These are phyloP conservation scores for Galerina marginata DNA, from an alignment of 768 basidiomycete genomes.

Conservation along the genomic window DNA sequence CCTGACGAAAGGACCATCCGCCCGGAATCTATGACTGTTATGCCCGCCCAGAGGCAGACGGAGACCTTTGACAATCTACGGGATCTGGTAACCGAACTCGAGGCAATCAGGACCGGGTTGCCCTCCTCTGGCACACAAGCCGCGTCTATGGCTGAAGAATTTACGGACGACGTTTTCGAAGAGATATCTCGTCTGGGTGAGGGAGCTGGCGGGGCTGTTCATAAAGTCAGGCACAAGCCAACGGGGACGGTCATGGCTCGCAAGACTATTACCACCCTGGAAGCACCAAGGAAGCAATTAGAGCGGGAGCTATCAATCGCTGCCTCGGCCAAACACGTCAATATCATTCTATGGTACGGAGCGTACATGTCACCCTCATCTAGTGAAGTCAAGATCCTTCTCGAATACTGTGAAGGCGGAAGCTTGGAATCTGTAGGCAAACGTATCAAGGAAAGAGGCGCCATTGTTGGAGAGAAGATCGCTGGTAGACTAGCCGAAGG, in stretches of 20 bases:
- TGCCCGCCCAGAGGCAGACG: constrained; percentile 30
- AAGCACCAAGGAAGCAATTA: constrained; percentile 91
- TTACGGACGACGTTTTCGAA: constrained; percentile 76
- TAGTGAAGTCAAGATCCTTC: constrained; percentile 93
- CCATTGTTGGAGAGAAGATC: constrained; percentile 84
- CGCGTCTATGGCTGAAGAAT: constrained; percentile 43
- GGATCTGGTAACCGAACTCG: constrained; percentile 42
- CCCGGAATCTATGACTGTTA: constrained; percentile 40
- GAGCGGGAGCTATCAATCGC: constrained; percentile 92
- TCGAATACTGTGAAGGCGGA: constrained; percentile 90
- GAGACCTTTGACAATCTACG: constrained; percentile 45
- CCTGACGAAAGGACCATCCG: constrained; percentile 51
- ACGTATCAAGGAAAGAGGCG: constrained; percentile 79
- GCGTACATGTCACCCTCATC: constrained; percentile 87
- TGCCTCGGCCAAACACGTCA: constrained; percentile 79
- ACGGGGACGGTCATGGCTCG: constrained; percentile 86
- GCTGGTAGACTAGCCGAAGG: constrained; percentile 93
- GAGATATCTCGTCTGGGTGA: constrained; percentile 85
- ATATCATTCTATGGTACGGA: constrained; percentile 92
- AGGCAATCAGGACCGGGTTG: constrained; percentile 32
- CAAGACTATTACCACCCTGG: constrained; percentile 91
- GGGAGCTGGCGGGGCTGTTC: constrained; percentile 95
- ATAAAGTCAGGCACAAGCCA: constrained; percentile 88
- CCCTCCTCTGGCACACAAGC: constrained; percentile 21
- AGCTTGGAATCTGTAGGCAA: constrained; percentile 90